phyloP scores from a whole-genome alignment of 345 rosid genomes.

The Hibiscus syriacus region DNA sequence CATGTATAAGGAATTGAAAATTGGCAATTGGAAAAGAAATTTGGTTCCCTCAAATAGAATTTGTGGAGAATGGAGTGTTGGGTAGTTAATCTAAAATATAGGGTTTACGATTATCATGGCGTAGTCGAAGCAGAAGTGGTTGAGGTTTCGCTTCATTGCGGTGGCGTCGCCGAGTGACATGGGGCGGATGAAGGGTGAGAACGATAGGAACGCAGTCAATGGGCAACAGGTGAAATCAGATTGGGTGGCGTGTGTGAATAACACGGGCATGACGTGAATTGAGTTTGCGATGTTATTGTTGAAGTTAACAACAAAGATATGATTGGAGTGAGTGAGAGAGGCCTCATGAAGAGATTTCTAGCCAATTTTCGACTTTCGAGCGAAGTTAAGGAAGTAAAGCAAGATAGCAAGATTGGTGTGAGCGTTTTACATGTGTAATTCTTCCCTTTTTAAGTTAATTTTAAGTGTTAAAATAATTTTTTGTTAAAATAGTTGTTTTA shows the following conservation, averaged over 20 bases:
- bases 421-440: background rate
- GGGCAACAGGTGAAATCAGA: slow-evolving; percentile 45
- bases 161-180: slow-evolving; percentile 35
- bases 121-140: slow-evolving; percentile 58
- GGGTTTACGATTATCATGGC: slow-evolving; percentile 37
- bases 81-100: too few species aligned
- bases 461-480: too few species aligned
- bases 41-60: too few species aligned
- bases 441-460: too few species aligned
- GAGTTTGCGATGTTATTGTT: slow-evolving; percentile 15
- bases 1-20: too few species aligned
- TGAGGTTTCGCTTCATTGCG: slow-evolving; percentile 30
- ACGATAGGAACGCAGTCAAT: slow-evolving; percentile 34
- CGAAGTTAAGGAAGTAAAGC: too few species aligned
- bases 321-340: background rate
- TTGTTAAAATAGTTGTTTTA: too few species aligned
- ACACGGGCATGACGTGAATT: slow-evolving; percentile 12
- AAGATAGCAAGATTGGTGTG: background rate
- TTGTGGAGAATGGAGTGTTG: too few species aligned
- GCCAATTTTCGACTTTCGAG: too few species aligned
- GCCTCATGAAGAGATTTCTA: background rate
- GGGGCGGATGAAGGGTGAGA: slow-evolving; percentile 35
- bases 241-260: slow-evolving; percentile 23
- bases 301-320: background rate
- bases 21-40: too few species aligned